phyloP scores from a whole-genome alignment of 2,329 filamentous ascomycete genomes.

The Lasiodiplodia citricola region DNA sequence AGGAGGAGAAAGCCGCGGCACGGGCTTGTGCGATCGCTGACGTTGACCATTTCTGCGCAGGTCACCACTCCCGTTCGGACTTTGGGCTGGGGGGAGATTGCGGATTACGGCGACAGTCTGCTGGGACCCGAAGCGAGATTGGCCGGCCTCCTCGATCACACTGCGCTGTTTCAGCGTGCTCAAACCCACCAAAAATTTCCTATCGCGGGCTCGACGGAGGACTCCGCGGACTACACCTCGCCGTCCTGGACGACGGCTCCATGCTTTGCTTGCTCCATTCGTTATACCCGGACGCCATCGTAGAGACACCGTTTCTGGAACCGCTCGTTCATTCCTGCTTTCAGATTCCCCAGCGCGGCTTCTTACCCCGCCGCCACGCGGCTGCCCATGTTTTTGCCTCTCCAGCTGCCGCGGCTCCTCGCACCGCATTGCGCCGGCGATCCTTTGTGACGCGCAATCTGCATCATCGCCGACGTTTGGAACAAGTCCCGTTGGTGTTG shows the following conservation, averaged over 20 bases:
- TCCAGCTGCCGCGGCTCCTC: slow-evolving; percentile 7
- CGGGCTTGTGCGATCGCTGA: slow-evolving; percentile 18
- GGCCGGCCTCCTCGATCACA: slow-evolving; percentile 25
- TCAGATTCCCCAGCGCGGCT: slow-evolving; percentile 8
- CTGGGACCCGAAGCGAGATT: slow-evolving; percentile 25
- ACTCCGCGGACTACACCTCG: slow-evolving; percentile 5
- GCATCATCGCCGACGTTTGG: slow-evolving; percentile 13
- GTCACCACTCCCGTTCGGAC: slow-evolving; percentile 19
- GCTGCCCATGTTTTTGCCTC: not conserved
- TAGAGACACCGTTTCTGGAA: slow-evolving; percentile 12
- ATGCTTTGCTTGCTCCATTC: slow-evolving; percentile 4
- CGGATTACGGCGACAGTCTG: slow-evolving; percentile 17
- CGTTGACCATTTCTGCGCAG: slow-evolving; percentile 19
- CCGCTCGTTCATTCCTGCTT: slow-evolving; percentile 8
- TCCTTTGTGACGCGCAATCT: slow-evolving; percentile 14
- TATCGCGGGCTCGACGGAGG: slow-evolving; percentile 2
- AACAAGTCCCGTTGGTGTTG: not conserved
- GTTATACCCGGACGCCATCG: slow-evolving; percentile 21
- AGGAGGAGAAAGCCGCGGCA: slow-evolving; percentile 1
- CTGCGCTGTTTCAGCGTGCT: slow-evolving; percentile 21
- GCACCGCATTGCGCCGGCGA: slow-evolving; percentile 17
- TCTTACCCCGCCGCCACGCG: slow-evolving; percentile 16
- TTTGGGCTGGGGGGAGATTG: slow-evolving; percentile 25
- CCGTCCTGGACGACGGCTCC: not conserved
- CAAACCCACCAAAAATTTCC: slow-evolving; percentile 19